A percentile compares a stretch with the other conserved stretches of the same genome.
These are phyloP conservation scores for Streptanthus diversifolius DNA, from an alignment of 345 rosid species.

Conservation along the genomic window DNA sequence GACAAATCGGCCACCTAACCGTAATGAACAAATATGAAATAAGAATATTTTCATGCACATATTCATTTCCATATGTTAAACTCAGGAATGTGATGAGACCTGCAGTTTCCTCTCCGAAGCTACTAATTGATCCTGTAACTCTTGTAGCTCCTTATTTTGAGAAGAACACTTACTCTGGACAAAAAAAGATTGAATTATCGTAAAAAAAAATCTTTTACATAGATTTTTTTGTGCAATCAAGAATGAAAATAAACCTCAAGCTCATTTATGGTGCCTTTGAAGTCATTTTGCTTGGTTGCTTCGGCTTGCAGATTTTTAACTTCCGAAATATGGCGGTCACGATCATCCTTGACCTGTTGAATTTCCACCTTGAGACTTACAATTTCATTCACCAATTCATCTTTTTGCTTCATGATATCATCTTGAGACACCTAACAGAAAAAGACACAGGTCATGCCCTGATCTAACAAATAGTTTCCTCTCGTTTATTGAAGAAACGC, in stretches of 20 bases:
- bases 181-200: constrained; percentile 8
- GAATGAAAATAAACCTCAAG: constrained; percentile 56
- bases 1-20: constrained; percentile 73
- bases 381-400: constrained; percentile 63
- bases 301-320: constrained; percentile 52
- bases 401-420: constrained; percentile 68
- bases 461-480: background rate
- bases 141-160: constrained; percentile 63
- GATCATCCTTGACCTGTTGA: constrained; percentile 65
- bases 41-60: background rate
- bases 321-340: constrained; percentile 51
- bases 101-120: constrained; percentile 66
- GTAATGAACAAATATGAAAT: background rate
- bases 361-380: constrained; percentile 62
- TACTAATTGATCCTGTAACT: constrained; percentile 59
- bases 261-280: constrained; percentile 59
- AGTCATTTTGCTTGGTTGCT: constrained; percentile 59
- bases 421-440: constrained; percentile 68
- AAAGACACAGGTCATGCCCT: constrained; percentile 6
- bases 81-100: constrained; percentile 41
- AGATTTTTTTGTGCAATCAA: background rate
- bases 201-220: background rate
- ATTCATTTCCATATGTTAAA: background rate
- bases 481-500: constrained; percentile 19
- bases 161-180: constrained; percentile 62